phyloP scores from a whole-genome alignment of 2,329 filamentous ascomycete genomes.

The Diaporthe velutina region DNA sequence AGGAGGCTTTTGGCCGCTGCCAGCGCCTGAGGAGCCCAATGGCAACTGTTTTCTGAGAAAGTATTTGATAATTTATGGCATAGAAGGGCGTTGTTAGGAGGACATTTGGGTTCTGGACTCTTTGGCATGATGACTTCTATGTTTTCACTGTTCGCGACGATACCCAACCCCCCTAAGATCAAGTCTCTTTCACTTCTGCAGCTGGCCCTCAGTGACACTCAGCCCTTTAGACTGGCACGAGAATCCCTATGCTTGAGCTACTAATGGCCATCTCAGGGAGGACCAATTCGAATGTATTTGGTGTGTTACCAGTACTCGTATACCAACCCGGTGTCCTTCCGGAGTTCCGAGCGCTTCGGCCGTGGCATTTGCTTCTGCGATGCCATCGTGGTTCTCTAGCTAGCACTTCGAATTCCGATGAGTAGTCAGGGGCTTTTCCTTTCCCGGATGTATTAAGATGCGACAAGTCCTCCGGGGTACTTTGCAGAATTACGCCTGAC shows the following conservation, averaged over 20 bases:
- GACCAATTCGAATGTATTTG: neutral
- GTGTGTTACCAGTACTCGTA: neutral
- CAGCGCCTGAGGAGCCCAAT: constrained; percentile 29
- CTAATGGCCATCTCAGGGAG: neutral
- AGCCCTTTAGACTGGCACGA: neutral
- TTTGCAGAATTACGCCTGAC: neutral
- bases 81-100: neutral
- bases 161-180: constrained; percentile 18
- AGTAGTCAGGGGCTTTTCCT: neutral
- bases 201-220: neutral
- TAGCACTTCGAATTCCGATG: neutral
- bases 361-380: neutral
- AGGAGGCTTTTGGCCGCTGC: constrained; percentile 52
- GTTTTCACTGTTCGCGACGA: neutral
- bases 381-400: neutral
- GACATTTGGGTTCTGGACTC: neutral
- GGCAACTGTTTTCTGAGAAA: too few relatives aligned
- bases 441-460: neutral
- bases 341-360: neutral
- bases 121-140: constrained; percentile 1
- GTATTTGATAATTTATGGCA: neutral
- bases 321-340: neutral
- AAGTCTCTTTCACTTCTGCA: neutral
- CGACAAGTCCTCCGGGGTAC: neutral
- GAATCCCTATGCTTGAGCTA: neutral